A percentile compares a stretch with the other conserved stretches of the same genome.
Evolutionary conservation across 2,329 filamentous ascomycete species (phyloP).

Genomic region (Corynespora cassiicola): DNA sequence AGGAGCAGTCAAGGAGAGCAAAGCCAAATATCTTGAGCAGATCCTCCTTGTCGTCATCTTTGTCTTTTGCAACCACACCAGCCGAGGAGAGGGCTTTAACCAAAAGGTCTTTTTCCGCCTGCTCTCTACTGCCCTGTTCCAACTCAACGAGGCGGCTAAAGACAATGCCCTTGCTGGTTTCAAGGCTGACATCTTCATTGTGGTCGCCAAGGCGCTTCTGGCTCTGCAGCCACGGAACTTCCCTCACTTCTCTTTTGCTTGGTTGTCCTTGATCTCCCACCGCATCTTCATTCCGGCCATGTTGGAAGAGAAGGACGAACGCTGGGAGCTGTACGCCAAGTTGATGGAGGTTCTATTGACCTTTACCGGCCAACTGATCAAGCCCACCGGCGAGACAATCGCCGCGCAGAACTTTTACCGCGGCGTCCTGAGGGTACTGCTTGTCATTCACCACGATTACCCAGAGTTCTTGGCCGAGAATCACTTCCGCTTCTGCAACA

Average conservation of each 20-base stretch:
- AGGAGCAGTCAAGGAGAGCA: slow-evolving; percentile 65
- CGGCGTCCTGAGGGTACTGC: slow-evolving; percentile 79
- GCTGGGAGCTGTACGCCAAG: slow-evolving; percentile 78
- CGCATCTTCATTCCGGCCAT: slow-evolving; percentile 82
- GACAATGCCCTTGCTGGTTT: slow-evolving; percentile 55
- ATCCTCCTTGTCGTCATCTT: slow-evolving; percentile 79
- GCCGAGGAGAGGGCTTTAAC: slow-evolving; percentile 81
- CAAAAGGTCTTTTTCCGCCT: slow-evolving; percentile 91
- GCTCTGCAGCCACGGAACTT: slow-evolving; percentile 78
- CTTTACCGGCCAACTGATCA: slow-evolving; percentile 81
- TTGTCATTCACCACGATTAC: slow-evolving; percentile 91
- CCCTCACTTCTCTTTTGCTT: slow-evolving; percentile 83
- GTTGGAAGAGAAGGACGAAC: slow-evolving; percentile 66
- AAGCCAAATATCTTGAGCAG: slow-evolving; percentile 76
- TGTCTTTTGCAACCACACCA: slow-evolving; percentile 83
- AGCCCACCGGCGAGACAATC: slow-evolving; percentile 71
- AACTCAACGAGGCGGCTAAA: slow-evolving; percentile 68
- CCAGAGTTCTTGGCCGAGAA: slow-evolving; percentile 91
- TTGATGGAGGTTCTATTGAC: slow-evolving; percentile 75
- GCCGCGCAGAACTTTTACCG: slow-evolving; percentile 85
- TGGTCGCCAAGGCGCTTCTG: slow-evolving; percentile 73
- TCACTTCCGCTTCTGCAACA: slow-evolving; percentile 80
- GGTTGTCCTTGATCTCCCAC: slow-evolving; percentile 84
- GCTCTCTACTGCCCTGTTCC: slow-evolving; percentile 82
- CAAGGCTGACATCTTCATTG: slow-evolving; percentile 72